Evolutionary conservation across 805 yeast genomes (phyloP).

Genomic region (Clavispora vitiphila): DNA sequence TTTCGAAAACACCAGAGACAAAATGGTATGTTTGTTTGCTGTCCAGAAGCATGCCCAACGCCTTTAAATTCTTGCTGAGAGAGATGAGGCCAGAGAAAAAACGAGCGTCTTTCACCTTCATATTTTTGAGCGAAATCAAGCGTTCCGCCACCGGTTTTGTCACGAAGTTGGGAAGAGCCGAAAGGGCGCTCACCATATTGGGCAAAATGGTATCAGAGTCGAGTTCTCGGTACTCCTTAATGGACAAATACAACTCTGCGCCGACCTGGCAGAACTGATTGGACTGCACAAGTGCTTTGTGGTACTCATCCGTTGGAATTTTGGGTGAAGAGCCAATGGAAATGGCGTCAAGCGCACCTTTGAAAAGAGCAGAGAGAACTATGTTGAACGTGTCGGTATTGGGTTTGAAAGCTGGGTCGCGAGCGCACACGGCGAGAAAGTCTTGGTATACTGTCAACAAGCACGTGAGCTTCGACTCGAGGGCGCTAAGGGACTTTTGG

Average conservation of each 20-base stretch:
- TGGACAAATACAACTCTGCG: slow-evolving; percentile 41
- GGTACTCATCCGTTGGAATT: slow-evolving; percentile 41
- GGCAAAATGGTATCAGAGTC: slow-evolving; percentile 30
- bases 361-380: slow-evolving; percentile 45
- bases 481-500: slow-evolving; percentile 25
- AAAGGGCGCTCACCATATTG: slow-evolving; percentile 10
- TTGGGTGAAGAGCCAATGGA: slow-evolving; percentile 37
- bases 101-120: slow-evolving; percentile 19
- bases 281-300: slow-evolving; percentile 41
- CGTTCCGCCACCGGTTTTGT: slow-evolving; percentile 23
- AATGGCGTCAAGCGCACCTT: slow-evolving; percentile 39
- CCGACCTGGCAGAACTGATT: slow-evolving; percentile 42
- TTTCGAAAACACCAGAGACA: slow-evolving; percentile 23
- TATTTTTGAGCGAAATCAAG: slow-evolving; percentile 24
- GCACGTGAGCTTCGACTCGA: slow-evolving; percentile 58
- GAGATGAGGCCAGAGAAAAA: slow-evolving; percentile 36
- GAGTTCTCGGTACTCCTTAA: slow-evolving; percentile 34
- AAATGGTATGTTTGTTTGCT: slow-evolving; percentile 21
- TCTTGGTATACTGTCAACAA: slow-evolving; percentile 67
- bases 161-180: slow-evolving; percentile 18
- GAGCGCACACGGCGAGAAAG: slow-evolving; percentile 31
- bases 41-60: slow-evolving; percentile 9
- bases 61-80: slow-evolving; percentile 21
- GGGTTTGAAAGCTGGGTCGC: slow-evolving; percentile 42
- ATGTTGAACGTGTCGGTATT: slow-evolving; percentile 47